Evolutionary conservation across 2,329 filamentous ascomycete genomes (phyloP), one percentile per base, ranked within the genome.

Genomic region (Dendryphion nanum): DNA sequence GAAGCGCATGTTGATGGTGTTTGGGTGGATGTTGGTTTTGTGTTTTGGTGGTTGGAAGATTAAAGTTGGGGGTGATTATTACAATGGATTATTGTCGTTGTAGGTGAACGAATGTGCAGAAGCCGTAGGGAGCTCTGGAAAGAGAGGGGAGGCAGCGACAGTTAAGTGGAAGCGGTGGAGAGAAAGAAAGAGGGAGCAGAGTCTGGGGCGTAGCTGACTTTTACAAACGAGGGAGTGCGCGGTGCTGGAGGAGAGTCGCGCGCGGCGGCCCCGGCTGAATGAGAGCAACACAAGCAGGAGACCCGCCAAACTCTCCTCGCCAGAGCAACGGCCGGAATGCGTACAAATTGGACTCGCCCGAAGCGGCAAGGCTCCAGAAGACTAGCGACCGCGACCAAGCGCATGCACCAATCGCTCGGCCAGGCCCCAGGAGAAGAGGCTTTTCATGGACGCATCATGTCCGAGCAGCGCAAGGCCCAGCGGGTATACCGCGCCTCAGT

Each of bases 1-100:
- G 58, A 78, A 72, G 56, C 69, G 64, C 78, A 81, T 81, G 37
- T 47, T 70, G 57, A 48, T 32, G 35, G 33, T 26, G 10, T 26
- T 8, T 26, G 15, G 31, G 20, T 36, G 35, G 33, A 38, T 38
- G 40, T 45, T 23, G 37, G 43, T 41, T 44, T 21, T 23, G 23
- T 33, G 17, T 13, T 31, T 23, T 19, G 41, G 42, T 29, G 8
- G 43, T 39, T 47, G 53, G 49, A 51, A 34, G 42, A 42, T 43
- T 39, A 41, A 44, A 49, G 41, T 44, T 49, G 52, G 51, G 48
- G 35, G 47, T 44, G 41, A 38, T 19, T 33, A 33, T 38, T 37
- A 43, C 46, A 37, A 47, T 35, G 30, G 32, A 21, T 18, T 34
- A 38, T 23, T 35, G 29, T n/a, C 23, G 26, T 28, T 19, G 34